Conservation (phyloP, 2,329 filamentous ascomycete species). For the Paramyrothecium sp. region DNA sequence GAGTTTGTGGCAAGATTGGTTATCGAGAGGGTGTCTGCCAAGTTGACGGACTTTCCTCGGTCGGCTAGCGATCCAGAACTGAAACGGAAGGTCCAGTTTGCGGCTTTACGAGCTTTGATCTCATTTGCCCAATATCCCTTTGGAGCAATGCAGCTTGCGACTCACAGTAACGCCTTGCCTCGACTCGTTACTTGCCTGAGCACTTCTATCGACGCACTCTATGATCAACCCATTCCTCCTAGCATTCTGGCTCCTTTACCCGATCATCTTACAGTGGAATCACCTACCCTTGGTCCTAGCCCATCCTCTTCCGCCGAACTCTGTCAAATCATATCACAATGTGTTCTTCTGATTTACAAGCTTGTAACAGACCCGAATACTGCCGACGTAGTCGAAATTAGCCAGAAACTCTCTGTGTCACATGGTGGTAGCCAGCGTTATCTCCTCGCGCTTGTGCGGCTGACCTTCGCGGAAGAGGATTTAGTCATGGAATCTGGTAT, state of each 20-base stretch:
- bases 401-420: slow-evolving; percentile 67
- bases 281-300: slow-evolving; percentile 6
- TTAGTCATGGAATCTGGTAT: slow-evolving; percentile 74
- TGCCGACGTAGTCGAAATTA: slow-evolving; percentile 55
- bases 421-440: slow-evolving; percentile 79
- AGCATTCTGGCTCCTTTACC: slow-evolving; percentile 32
- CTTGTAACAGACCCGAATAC: slow-evolving; percentile 49
- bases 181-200: slow-evolving; percentile 67
- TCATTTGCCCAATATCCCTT: slow-evolving; percentile 62
- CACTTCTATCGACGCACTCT: slow-evolving; percentile 70
- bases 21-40: slow-evolving; percentile 62
- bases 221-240: slow-evolving; percentile 50
- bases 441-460: slow-evolving; percentile 72
- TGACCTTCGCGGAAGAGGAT: slow-evolving; percentile 83
- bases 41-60: slow-evolving; percentile 57
- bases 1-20: slow-evolving; percentile 44
- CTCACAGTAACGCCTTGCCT: slow-evolving; percentile 68
- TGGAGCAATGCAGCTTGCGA: slow-evolving; percentile 63
- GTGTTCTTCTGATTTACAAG: slow-evolving; percentile 48
- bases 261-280: slow-evolving; percentile 3
- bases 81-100: slow-evolving; percentile 41
- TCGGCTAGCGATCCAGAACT: slow-evolving; percentile 31
- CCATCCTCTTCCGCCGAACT: slow-evolving; percentile 26
- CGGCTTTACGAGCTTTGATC: slow-evolving; percentile 53
- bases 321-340: slow-evolving; percentile 46